Base-by-base conservation (phyloP, 2,329 filamentous ascomycete genomes). In the Pseudogymnoascus sp. region DNA sequence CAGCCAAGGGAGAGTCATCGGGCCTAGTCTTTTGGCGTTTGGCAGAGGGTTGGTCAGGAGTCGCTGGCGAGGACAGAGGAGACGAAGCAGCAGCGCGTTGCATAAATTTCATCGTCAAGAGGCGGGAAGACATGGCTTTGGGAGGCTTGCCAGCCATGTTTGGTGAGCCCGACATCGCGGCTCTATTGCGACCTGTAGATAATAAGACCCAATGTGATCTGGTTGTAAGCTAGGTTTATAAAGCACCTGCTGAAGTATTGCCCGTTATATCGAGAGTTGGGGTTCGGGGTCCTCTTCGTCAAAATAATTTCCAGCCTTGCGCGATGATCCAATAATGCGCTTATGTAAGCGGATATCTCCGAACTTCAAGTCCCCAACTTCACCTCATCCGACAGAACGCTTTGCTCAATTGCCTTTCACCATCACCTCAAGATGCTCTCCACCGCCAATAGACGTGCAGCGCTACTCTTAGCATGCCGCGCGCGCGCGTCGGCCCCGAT, bases 61-160 rank as follows among this genome's bases (percentile, higher is more conserved):
- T 69, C 72, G 78, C 71, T 65, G 81, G 73, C 77, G 60, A 68
- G 68, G 63, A 79, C 74, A 3, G 78, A 77, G 15, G 77, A 72
- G 64, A 73, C 24, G 86, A 83, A 58, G 87, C 85, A 58, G 86
- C 88, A 65, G 89, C 89, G 69, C 92, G 84, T 79, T 96, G 92
- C 92, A 97, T 97, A 73, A 97, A 97, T 78, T 96, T 96, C 92
- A 96, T 97, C 37, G 89, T 92, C 71, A 95, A 81, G 57, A 97
- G 86, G 67, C 92, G 86, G 63, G 88, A 92, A 65, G 92, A 96
- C 85, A 95, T 92, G 50, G 80, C 81, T 74, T 88, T 88, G 33
- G 83, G 83, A 54, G 84, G 78, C 63, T 79, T 85, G 15, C 47
- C 47, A 33, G 47, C 47, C 47, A 54, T 54, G 73, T 81, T 80